phyloP scores from a whole-genome alignment of 371 early-diverging fungal genomes.

The Mucor plumbeus region DNA sequence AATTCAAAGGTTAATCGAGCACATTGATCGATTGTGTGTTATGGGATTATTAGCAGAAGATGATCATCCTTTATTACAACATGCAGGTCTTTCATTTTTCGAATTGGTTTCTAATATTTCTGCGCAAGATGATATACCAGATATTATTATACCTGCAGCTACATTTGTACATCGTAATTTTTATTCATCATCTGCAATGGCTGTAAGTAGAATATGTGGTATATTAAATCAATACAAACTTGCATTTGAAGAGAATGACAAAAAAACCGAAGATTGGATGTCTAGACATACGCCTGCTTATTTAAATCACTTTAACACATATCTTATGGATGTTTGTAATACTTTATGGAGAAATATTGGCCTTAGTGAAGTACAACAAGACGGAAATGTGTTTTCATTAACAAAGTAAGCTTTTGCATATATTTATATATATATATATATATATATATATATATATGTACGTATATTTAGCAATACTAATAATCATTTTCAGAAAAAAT shows the following conservation, averaged over 20 bases:
- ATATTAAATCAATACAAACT: conserved; percentile 53
- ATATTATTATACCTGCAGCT: conserved; percentile 59
- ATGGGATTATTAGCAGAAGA: conserved; percentile 49
- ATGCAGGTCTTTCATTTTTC: conserved; percentile 61
- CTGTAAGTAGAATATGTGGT: conserved; percentile 62
- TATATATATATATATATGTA: background rate
- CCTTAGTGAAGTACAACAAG: conserved; percentile 41
- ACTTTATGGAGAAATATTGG: conserved; percentile 58
- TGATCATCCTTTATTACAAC: conserved; percentile 56
- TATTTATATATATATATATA: background rate
- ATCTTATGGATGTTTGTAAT: conserved; percentile 63
- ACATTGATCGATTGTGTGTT: conserved; percentile 52
- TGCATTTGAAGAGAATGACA: conserved; percentile 48
- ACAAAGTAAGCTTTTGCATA: conserved; percentile 36
- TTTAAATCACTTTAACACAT: conserved; percentile 60
- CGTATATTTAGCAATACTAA: background rate
- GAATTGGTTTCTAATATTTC: conserved; percentile 57
- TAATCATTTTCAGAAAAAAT: conserved; percentile 25
- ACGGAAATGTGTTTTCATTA: conserved; percentile 48
- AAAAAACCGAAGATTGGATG: conserved; percentile 32
- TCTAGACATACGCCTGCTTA: conserved; percentile 50
- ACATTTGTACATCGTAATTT: conserved; percentile 57
- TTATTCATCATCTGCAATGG: conserved; percentile 57
- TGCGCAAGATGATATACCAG: conserved; percentile 48
- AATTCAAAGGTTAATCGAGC: conserved; percentile 52